Evolutionary conservation across 352 stramenopile genomes (phyloP), one percentile per base, ranked within the genome.

Genomic region (Globisporangium camurandrum): DNA sequence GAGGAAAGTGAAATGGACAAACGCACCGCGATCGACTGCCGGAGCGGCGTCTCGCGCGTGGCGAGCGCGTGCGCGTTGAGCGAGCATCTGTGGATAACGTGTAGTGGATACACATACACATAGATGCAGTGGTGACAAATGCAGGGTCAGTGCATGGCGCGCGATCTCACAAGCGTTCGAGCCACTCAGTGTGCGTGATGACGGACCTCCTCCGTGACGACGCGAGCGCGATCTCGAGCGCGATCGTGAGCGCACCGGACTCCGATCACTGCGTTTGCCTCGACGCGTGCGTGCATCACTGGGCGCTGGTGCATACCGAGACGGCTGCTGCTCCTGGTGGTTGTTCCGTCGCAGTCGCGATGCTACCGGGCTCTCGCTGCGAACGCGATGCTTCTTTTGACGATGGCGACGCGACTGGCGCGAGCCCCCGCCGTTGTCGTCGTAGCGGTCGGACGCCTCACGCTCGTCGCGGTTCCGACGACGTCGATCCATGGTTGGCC

Each of bases 381-480:
- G 62, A 11, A 40, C 54, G 54, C 51, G 54, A 2, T 58, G 54
- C 51, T 69, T 69, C 62, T 69, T 67, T 27, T 47, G 28, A 22
- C 41, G 39, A 23, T 38, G 33, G 4, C 41, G 33, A 5, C 49
- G 48, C 23, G 40, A 57, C 39, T 54, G 62, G 5, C 49, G 46
- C 39, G 63, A 56, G 46, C 54, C 54, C 38, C 57, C 34, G n/a
- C 17, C n/a, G n/a, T 41, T 19, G 6, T 41, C 36, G 40, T 47
- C 30, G 31, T 57, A 46, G 48, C 44, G 54, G 17, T 53, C 41
- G 20, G 44, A 33, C 14, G 22, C 11, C 20, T 54, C 57, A 34
- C 59, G 50, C 8, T 52, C 56, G 28, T 62, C 61, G 38, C 51
- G 51, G 37, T 34, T 39, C 9, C 39, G 37, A 39, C 44, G 51